Percentiles rank a stretch among this genome's conserved stretches.
Evolutionary conservation across 768 basidiomycete species (phyloP).

Genomic region (Hygrocybe coccinea): DNA sequence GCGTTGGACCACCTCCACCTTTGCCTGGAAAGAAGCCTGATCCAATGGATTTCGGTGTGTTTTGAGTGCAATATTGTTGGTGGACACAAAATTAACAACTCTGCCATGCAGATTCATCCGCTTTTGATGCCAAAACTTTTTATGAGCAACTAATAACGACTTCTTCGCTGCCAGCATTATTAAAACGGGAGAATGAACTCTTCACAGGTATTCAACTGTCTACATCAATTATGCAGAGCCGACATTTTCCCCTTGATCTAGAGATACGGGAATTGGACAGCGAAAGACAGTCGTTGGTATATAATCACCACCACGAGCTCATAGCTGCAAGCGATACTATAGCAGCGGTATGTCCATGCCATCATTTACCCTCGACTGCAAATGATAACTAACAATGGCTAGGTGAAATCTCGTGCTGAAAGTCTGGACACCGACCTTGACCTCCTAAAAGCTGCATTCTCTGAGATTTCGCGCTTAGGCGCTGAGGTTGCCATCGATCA

Average conservation of each 20-base stretch:
- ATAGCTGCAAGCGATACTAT: conserved; percentile 93
- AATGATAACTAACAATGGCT: not conserved
- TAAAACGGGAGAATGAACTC: conserved; percentile 81
- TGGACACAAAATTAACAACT: conserved; percentile 2
- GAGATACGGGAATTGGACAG: conserved; percentile 86
- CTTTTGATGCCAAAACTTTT: conserved; percentile 78
- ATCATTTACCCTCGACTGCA: too few relatives aligned
- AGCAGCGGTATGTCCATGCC: conserved; percentile 52
- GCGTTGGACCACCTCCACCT: conserved; percentile 65
- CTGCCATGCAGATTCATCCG: conserved; percentile 55
- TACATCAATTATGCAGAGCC: not conserved
- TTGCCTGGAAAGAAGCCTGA: conserved; percentile 54
- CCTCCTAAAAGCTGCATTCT: conserved; percentile 72
- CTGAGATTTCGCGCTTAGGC: conserved; percentile 77
- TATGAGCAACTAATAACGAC: conserved; percentile 85
- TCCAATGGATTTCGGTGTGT: conserved; percentile 76
- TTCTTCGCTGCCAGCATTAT: conserved; percentile 61
- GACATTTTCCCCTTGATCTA: conserved; percentile 23
- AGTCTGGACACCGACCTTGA: conserved; percentile 82
- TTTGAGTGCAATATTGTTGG: not conserved
- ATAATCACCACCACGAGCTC: conserved; percentile 93
- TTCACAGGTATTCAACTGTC: conserved; percentile 47
- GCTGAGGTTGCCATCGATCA: conserved; percentile 58
- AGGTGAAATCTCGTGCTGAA: conserved; percentile 90
- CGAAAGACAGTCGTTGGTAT: conserved; percentile 86